Base-by-base conservation (phyloP, 805 yeast species). In the Yarrowia hollandica region DNA sequence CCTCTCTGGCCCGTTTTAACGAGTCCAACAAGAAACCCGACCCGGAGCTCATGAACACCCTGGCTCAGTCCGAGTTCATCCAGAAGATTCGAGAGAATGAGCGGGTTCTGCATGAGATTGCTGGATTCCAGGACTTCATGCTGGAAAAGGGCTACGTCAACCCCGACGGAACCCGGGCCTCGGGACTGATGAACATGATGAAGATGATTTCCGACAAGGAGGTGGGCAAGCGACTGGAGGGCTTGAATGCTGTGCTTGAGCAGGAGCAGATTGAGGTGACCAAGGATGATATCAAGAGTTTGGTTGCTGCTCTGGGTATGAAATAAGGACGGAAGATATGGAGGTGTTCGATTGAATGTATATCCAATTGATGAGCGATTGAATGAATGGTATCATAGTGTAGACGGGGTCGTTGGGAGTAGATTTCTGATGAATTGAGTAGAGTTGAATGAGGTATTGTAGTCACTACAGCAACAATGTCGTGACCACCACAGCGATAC, bases 151-250 rank as follows among this genome's bases (percentile, higher is more conserved):
- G 58, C 7, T 52, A 52, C 26, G 34, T 52, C 19, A 52, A 52
- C 44, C 35, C 44, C n/a, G 58, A 52, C 26, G 58, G 58, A 2
- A 35, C 44, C 9, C 42, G 44, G 35, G 18, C 33, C 6, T 18
- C 35, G 9, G 58, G 58, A 0, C 11, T 64, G 26, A 61, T 65
- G 66, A 60, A 64, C 58, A 66, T 64, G 60, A 60, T 67, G 42
- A 66, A 67, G 62, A 59, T 69, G 52, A 50, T 69, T 60, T 62
- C 69, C 46, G 70, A 68, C 61, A 60, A 56, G 25, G 69, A 68
- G 55, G 66, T 69, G 18, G 61, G 67, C 21, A 61, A 55, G 22
- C 62, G 66, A 62, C 55, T 69, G 46, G 62, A 59, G 18, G 39
- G 34, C 1, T 7, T 46, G n/a, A 33, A 46, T 3, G 54, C 61